Evolutionary conservation across 2,329 filamentous ascomycete species (phyloP).

Genomic region (Seiridium unicorne): DNA sequence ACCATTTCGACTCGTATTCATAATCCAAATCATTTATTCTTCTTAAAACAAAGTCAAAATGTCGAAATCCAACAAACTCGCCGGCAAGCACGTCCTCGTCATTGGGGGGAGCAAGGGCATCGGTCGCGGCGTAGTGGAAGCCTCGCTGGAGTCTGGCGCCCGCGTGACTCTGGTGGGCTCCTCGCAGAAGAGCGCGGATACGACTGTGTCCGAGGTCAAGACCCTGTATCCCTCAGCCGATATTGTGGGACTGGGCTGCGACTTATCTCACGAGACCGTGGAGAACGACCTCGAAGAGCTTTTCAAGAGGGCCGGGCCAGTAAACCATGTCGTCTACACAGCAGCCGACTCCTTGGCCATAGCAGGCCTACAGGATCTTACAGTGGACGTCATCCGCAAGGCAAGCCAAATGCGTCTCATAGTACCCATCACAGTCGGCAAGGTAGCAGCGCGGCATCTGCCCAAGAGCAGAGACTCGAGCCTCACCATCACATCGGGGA

Average conservation of each 20-base stretch:
- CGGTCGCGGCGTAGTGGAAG: conserved; percentile 25
- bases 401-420: conserved; percentile 28
- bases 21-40: no score
- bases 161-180: conserved; percentile 22
- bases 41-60: conserved; percentile 8
- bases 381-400: conserved; percentile 19
- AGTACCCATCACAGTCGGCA: conserved; percentile 32
- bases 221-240: conserved; percentile 14
- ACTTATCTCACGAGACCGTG: conserved; percentile 17
- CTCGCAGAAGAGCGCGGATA: conserved; percentile 15
- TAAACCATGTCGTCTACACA: conserved; percentile 27
- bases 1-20: no score
- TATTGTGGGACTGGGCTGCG: conserved; percentile 18
- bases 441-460: conserved; percentile 27
- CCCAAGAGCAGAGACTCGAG: conserved; percentile 15
- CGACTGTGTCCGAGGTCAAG: conserved; percentile 17
- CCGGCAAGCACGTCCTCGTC: conserved; percentile 26
- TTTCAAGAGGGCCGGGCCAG: conserved; percentile 11
- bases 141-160: conserved; percentile 19
- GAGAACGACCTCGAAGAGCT: conserved; percentile 23
- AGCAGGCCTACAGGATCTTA: conserved; percentile 18
- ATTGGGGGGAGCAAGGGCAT: conserved; percentile 26
- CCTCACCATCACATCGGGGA: conserved; percentile 22
- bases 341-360: conserved; percentile 27
- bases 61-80: conserved; percentile 29